Percentiles rank a stretch among this genome's conserved stretches.
These are phyloP conservation scores for Sporothrix protearum DNA, from an alignment of 2,329 filamentous ascomycete genomes.

Conservation along the genomic window DNA sequence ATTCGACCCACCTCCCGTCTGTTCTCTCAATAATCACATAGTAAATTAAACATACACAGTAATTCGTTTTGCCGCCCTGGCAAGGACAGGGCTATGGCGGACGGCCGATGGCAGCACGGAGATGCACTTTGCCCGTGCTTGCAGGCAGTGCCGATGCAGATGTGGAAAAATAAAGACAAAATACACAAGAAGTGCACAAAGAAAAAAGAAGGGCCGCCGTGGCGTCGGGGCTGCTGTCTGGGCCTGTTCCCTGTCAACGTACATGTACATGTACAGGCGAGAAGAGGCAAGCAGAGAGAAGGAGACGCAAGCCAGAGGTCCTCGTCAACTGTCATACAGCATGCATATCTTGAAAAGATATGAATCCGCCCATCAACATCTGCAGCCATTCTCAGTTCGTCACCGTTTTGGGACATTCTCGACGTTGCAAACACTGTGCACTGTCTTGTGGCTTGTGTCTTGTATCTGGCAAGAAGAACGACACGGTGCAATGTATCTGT, in stretches of 20 bases:
- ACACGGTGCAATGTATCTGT: neutral
- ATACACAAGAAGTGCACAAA: neutral
- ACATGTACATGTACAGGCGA: neutral
- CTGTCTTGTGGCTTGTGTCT: neutral
- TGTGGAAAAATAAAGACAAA: neutral
- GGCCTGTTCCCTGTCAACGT: neutral
- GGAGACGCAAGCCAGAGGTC: neutral
- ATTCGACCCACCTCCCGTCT: neutral
- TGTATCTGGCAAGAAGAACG: neutral
- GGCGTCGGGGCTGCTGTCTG: neutral
- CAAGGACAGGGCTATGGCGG: constrained; percentile 2
- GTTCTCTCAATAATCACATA: too few relatives aligned
- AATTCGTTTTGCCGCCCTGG: neutral
- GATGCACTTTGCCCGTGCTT: neutral
- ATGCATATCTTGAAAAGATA: neutral
- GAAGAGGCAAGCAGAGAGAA: neutral
- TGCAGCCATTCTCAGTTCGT: neutral
- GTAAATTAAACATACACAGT: neutral
- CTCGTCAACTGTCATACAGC: neutral
- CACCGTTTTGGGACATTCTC: neutral
- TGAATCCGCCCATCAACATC: neutral
- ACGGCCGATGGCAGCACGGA: constrained; percentile 10
- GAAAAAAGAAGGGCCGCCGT: neutral
- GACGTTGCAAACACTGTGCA: neutral
- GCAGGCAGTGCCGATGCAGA: neutral